Base-by-base conservation (phyloP, 345 rosid genomes). In the Aquilaria malaccensis region DNA sequence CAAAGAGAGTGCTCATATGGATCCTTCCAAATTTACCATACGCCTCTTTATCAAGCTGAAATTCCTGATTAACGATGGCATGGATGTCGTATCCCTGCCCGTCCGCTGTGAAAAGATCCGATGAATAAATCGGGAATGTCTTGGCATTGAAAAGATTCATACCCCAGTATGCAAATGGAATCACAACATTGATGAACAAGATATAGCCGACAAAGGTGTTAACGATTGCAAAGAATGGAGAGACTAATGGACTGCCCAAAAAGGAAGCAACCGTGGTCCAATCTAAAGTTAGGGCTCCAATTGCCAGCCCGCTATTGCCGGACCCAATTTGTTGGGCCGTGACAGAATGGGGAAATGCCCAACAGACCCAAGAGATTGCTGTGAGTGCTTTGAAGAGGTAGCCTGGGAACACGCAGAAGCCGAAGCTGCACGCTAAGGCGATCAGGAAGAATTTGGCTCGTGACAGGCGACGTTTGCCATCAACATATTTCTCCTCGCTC, bases 321-420 rank as follows among this genome's bases (percentile, higher is more conserved):
- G 83, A 80, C 7, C 84, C 84, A 4, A 80, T 33, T 59, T 80
- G 81, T 4, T 80, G 81, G 47, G 79, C 81, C 4, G 73, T 76
- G 55, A 76, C 72, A 3, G 74, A 74, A 33, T 69, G 71, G 11
- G 84, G 77, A 30, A 69, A 76, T 10, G 63, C 75, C 74, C 71
- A 72, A 55, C 84, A 80, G 49, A 76, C 60, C 81, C 78, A 76
- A 9, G 84, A 73, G 37, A 80, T 63, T 65, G 68, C 68, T 47
- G 64, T 67, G 13, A 74, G 47, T 22, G 74, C 57, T 47, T 67
- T 68, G 72, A 80, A 80, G 55, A 80, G 56, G 71, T 74, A 77
- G 0, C 74, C 79, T 0, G 84, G 84, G 43, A 80, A 60, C 10
- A 72, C 10, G 63, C 55, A 62, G 77, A 77, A 77, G 63, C 73